Percentiles rank a stretch among this genome's conserved stretches.
phyloP scores from a whole-genome alignment of 768 basidiomycete genomes.

The Pisolithus microcarpus region DNA sequence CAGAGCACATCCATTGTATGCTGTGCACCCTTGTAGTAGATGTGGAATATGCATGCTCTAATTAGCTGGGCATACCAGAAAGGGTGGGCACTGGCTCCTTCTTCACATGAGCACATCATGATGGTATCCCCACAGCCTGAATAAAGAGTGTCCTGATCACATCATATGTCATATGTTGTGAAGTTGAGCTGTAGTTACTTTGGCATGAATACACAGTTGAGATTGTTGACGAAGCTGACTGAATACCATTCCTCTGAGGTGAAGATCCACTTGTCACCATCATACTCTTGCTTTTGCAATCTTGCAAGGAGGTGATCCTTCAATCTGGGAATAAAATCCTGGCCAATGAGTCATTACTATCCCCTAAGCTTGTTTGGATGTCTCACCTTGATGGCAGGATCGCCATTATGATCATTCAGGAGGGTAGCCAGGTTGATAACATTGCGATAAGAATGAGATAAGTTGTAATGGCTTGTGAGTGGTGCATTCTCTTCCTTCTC shows the following conservation, averaged over 20 bases:
- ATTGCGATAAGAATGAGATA: too few relatives aligned
- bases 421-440: neutral
- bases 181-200: conserved; percentile 9
- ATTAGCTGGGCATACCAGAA: conserved; percentile 20
- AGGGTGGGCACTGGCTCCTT: conserved; percentile 5
- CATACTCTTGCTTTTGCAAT: neutral
- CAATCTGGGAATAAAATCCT: conserved; percentile 17
- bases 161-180: conserved; percentile 16
- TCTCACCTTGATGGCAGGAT: conserved; percentile 16
- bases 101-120: conserved; percentile 14
- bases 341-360: conserved; percentile 5
- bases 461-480: neutral
- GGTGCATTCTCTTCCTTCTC: neutral
- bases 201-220: conserved; percentile 2
- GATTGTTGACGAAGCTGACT: conserved; percentile 5
- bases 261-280: neutral
- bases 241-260: neutral
- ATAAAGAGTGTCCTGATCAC: conserved; percentile 13
- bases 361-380: neutral
- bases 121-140: conserved; percentile 13
- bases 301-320: conserved; percentile 16
- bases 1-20: conserved; percentile 27
- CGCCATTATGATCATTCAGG: neutral
- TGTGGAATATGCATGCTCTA: conserved; percentile 13
- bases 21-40: neutral